These are phyloP conservation scores for Endotrypanum monterogeii DNA, from an alignment of 208 protist genomes.

Conservation along the genomic window DNA sequence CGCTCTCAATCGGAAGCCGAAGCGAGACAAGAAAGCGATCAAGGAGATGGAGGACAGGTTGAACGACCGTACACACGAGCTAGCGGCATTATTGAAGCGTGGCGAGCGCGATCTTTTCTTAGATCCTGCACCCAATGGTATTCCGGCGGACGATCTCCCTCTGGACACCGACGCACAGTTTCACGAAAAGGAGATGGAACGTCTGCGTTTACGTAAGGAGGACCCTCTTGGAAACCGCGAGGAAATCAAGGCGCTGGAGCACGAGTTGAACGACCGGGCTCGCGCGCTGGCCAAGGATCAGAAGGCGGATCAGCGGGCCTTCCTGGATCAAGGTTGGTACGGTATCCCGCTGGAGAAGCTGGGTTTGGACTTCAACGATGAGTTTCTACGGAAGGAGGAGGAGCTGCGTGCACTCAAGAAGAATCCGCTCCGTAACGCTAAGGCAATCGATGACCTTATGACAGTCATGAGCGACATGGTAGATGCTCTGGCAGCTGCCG, in stretches of 20 bases:
- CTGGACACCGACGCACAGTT: constrained; percentile 69
- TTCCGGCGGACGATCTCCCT: constrained; percentile 58
- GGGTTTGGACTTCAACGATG: constrained; percentile 64
- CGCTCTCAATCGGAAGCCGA: constrained; percentile 48
- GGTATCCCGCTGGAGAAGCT: constrained; percentile 71
- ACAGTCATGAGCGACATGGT: constrained; percentile 49
- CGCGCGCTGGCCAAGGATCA: constrained; percentile 48
- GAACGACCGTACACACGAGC: constrained; percentile 63
- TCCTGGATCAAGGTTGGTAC: constrained; percentile 64
- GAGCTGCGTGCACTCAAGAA: constrained; percentile 58
- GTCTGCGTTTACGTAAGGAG: constrained; percentile 53
- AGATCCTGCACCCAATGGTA: constrained; percentile 56
- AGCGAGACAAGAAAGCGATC: constrained; percentile 45
- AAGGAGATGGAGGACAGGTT: constrained; percentile 42
- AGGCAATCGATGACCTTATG: constrained; percentile 52
- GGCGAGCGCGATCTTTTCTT: constrained; percentile 76
- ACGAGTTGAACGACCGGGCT: constrained; percentile 63
- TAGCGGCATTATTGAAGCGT: constrained; percentile 64
- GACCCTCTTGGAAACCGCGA: constrained; percentile 40
- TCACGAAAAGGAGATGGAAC: constrained; percentile 58
- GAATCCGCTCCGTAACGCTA: constrained; percentile 50
- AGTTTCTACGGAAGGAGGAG: constrained; percentile 49
- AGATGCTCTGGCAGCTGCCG: constrained; percentile 41
- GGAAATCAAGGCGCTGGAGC: constrained; percentile 57
- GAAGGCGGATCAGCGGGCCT: constrained; percentile 45